Conservation (phyloP, 2,329 filamentous ascomycete species). For the Xylaria digitata region DNA sequence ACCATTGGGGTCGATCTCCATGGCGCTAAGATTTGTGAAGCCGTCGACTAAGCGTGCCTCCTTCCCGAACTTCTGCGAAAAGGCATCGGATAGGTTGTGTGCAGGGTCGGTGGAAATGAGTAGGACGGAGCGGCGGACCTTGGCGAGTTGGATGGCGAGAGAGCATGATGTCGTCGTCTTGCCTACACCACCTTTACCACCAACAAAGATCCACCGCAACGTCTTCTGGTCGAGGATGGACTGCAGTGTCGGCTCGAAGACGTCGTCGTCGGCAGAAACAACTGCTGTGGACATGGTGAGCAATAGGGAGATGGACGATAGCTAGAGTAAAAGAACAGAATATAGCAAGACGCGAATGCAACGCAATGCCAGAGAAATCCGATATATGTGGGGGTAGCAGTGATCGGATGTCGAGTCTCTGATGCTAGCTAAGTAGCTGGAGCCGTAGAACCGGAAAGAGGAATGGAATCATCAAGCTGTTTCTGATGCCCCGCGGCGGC, state of each 20-base stretch:
- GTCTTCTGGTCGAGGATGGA: conserved; percentile 94
- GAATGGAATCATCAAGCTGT: conserved; percentile 31
- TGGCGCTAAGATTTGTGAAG: conserved; percentile 92
- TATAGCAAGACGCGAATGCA: neutral
- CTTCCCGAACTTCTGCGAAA: conserved; percentile 99
- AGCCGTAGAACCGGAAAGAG: conserved; percentile 24
- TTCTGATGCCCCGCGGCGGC: conserved; percentile 29
- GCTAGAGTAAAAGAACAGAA: neutral
- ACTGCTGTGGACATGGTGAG: conserved; percentile 55
- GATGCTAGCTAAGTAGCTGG: neutral
- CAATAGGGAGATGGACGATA: neutral
- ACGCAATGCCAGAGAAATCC: neutral
- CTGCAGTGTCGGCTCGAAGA: conserved; percentile 92
- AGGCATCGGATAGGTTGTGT: conserved; percentile 97
- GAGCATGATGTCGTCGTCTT: conserved; percentile 99
- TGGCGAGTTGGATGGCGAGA: conserved; percentile 95
- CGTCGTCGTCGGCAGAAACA: conserved; percentile 73
- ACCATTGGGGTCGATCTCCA: conserved; percentile 99
- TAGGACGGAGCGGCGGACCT: conserved; percentile 92
- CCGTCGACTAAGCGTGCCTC: conserved; percentile 93
- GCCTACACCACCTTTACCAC: conserved; percentile 96
- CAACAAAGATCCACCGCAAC: conserved; percentile 98
- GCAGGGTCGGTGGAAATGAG: conserved; percentile 98
- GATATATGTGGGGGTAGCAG: too few relatives aligned
- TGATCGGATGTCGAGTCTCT: neutral